These are phyloP conservation scores for Triticum monococcum DNA, from an alignment of 176 grass and related monocot species.

Conservation along the genomic window DNA sequence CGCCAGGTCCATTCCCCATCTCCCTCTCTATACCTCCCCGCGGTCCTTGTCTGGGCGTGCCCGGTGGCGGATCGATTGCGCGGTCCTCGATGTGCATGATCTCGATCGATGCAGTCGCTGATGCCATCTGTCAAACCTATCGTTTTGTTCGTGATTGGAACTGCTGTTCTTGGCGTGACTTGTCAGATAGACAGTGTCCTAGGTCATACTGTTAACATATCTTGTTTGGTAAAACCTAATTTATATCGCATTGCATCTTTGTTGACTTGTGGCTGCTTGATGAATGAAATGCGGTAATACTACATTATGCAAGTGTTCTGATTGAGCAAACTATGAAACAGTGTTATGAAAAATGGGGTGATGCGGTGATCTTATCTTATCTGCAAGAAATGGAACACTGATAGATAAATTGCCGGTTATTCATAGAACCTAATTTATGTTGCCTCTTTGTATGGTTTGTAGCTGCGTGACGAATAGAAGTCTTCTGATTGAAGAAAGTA, in stretches of 20 bases:
- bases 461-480: no score
- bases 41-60: no score
- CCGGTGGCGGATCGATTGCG: neutral
- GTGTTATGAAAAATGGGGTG: no score
- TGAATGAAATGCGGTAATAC: neutral
- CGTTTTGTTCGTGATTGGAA: neutral
- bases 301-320: neutral
- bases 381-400: no score
- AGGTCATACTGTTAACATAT: neutral
- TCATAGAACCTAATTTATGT: no score
- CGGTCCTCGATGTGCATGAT: neutral
- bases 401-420: no score
- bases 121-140: neutral
- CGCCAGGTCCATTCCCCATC: constrained; percentile 39
- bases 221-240: neutral
- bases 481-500: neutral
- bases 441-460: no score
- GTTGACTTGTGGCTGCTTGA: neutral
- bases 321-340: no score
- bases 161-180: no score
- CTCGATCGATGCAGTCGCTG: neutral
- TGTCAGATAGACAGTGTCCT: neutral
- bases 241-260: neutral
- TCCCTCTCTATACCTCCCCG: no score
- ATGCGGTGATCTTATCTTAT: no score